phyloP scores from a whole-genome alignment of 768 basidiomycete genomes.

The Russula earlei region DNA sequence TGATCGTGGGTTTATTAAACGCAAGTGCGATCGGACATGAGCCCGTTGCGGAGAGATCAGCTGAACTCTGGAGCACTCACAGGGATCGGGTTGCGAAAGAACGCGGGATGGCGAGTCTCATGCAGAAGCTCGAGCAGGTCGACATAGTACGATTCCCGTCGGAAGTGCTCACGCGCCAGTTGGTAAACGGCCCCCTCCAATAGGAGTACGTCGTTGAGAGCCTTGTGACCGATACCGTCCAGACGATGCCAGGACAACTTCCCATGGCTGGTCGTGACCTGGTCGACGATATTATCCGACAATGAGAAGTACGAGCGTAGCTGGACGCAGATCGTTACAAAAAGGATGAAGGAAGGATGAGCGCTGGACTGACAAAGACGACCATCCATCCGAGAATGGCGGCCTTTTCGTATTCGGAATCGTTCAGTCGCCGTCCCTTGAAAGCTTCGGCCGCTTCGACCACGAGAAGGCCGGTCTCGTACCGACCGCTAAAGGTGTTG shows the following conservation, averaged over 20 bases:
- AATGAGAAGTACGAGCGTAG: conserved; percentile 97
- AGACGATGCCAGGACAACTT: conserved; percentile 91
- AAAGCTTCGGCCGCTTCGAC: conserved; percentile 88
- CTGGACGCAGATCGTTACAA: conserved; percentile 32
- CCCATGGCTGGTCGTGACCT: conserved; percentile 80
- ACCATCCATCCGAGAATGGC: conserved; percentile 93
- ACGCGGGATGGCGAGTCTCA: conserved; percentile 41
- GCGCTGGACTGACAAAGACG: conserved; percentile 60
- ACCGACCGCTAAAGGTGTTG: conserved; percentile 91
- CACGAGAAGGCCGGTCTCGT: conserved; percentile 91
- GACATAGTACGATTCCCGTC: conserved; percentile 69
- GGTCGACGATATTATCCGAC: conserved; percentile 95
- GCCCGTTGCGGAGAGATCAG: not conserved
- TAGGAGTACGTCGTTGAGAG: conserved; percentile 96
- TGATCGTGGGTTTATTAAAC: not conserved
- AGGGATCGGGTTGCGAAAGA: conserved; percentile 13
- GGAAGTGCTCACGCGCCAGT: conserved; percentile 81
- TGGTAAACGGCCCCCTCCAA: conserved; percentile 89
- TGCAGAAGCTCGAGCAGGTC: conserved; percentile 89
- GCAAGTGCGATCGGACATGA: not conserved
- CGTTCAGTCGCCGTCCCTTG: conserved; percentile 53
- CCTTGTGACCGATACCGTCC: conserved; percentile 64
- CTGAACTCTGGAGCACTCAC: not conserved
- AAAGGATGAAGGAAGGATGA: not conserved
- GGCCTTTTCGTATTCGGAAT: conserved; percentile 82